These are phyloP conservation scores for Castanea sativa DNA, from an alignment of 306 rosid species.

Conservation along the genomic window DNA sequence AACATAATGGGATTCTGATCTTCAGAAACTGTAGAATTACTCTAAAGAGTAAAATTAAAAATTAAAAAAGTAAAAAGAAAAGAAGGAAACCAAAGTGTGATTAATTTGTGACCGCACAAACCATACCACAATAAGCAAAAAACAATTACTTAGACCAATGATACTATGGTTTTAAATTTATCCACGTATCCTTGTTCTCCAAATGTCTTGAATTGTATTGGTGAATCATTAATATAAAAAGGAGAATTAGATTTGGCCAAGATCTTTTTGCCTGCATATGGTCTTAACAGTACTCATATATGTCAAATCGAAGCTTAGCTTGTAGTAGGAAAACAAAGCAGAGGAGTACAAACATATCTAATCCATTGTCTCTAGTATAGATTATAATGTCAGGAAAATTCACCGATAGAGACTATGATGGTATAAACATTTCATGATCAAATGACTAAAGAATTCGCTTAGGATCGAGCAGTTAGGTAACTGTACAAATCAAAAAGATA, in stretches of 20 bases:
- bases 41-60: not conserved
- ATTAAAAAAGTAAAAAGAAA: not conserved
- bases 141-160: not conserved
- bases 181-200: not conserved
- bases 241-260: not conserved
- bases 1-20: no score
- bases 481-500: not conserved
- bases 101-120: conserved; percentile 19
- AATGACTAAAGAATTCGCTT: not conserved
- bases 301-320: conserved; percentile 1
- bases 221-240: conserved; percentile 6
- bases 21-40: no score
- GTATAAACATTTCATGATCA: not conserved
- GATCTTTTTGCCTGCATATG: not conserved
- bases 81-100: conserved; percentile 8
- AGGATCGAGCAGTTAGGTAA: not conserved
- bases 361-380: not conserved
- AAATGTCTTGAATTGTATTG: not conserved
- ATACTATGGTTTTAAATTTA: conserved; percentile 4
- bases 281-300: conserved; percentile 1
- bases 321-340: not conserved
- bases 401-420: not conserved
- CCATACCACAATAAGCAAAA: not conserved
- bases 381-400: not conserved
- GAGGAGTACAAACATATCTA: not conserved